Percentiles rank a stretch among this genome's conserved stretches.
Evolutionary conservation across 2,329 filamentous ascomycete genomes (phyloP).

Genomic region (Monilinia fructigena): DNA sequence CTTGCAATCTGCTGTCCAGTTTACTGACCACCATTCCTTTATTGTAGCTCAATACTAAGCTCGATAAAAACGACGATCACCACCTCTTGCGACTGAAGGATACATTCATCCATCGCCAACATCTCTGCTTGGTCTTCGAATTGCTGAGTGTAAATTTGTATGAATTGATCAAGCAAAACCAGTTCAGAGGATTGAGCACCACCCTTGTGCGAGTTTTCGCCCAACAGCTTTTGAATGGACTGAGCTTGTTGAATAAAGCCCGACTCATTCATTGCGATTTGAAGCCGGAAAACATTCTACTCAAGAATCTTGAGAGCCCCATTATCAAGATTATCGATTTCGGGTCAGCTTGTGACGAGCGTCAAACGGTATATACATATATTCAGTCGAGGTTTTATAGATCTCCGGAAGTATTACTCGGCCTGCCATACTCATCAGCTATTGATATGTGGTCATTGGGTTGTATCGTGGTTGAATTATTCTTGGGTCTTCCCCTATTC

Average conservation of each 20-base stretch:
- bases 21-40: conserved; percentile 25
- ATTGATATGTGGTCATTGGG: conserved; percentile 99
- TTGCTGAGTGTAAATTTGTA: conserved; percentile 96
- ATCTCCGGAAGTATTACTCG: conserved; percentile 93
- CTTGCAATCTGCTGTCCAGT: conserved; percentile 33
- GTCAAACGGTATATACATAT: conserved; percentile 98
- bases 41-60: conserved; percentile 85
- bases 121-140: conserved; percentile 95
- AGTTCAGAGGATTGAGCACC: conserved; percentile 95
- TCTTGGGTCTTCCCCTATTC: conserved; percentile 90
- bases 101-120: conserved; percentile 96
- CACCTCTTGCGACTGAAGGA: conserved; percentile 93
- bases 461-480: conserved; percentile 96
- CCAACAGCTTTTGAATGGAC: conserved; percentile 89
- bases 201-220: conserved; percentile 96
- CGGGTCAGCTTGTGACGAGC: conserved; percentile 95
- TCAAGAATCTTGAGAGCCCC: conserved; percentile 97
- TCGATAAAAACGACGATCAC: conserved; percentile 99
- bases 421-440: conserved; percentile 92
- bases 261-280: conserved; percentile 96
- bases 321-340: conserved; percentile 99
- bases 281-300: conserved; percentile 95
- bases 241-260: conserved; percentile 91
- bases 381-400: conserved; percentile 98
- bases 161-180: conserved; percentile 98